These are phyloP conservation scores for Ophiostoma sp. DNA, from an alignment of 2,329 filamentous ascomycete species.

Conservation along the genomic window DNA sequence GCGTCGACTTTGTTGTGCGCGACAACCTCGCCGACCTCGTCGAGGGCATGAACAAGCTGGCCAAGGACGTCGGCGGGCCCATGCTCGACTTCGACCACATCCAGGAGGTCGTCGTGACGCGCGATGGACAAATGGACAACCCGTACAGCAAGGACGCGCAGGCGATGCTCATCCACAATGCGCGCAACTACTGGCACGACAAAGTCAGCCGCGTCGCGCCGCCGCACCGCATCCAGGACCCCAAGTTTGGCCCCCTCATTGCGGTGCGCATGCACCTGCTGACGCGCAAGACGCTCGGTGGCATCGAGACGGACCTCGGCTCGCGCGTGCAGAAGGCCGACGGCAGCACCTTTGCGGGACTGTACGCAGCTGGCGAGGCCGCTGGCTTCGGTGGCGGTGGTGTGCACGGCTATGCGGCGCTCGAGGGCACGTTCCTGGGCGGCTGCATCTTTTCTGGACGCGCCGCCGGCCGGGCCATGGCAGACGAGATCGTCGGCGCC, in stretches of 20 bases:
- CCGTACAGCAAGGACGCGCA: constrained; percentile 55
- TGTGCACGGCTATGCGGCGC: constrained; percentile 56
- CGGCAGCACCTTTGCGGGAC: constrained; percentile 46
- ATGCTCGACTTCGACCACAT: constrained; percentile 42
- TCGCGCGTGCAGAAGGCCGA: constrained; percentile 50
- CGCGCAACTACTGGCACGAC: constrained; percentile 52
- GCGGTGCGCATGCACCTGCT: constrained; percentile 56
- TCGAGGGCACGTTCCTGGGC: constrained; percentile 58
- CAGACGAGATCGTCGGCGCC: constrained; percentile 38
- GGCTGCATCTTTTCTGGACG: constrained; percentile 59
- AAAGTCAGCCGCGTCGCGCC: constrained; percentile 45
- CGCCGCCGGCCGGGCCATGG: constrained; percentile 51
- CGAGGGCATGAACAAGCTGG: constrained; percentile 54
- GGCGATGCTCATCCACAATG: constrained; percentile 56
- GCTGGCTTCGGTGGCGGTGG: constrained; percentile 59
- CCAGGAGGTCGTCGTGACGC: constrained; percentile 44
- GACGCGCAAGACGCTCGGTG: constrained; percentile 56
- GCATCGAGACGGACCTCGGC: constrained; percentile 54
- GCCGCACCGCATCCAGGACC: constrained; percentile 51
- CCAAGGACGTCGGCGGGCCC: constrained; percentile 42
- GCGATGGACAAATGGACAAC: constrained; percentile 53
- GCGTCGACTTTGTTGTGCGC: constrained; percentile 55
- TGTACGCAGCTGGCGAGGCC: constrained; percentile 56
- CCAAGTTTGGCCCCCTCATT: constrained; percentile 52
- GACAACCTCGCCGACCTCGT: constrained; percentile 52